Conservation (phyloP, 306 rosid genomes). For the Citrullus amarus region DNA sequence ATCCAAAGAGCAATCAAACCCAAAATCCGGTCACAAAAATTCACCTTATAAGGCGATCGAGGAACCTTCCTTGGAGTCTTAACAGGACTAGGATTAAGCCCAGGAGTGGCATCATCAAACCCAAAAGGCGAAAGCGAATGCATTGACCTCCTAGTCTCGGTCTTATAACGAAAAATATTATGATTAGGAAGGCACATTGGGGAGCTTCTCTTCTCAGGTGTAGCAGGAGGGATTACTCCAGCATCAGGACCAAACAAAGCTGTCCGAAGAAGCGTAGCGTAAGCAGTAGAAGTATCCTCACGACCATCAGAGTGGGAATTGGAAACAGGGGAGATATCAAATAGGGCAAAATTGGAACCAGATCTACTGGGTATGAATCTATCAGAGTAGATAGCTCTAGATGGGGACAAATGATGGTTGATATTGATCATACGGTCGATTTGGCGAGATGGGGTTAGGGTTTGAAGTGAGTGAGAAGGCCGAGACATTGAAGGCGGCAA, state of each 20-base stretch:
- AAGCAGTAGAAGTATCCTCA: slow-evolving; percentile 53
- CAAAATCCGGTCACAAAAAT: neutral
- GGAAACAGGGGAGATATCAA: slow-evolving; percentile 34
- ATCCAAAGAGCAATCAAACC: neutral
- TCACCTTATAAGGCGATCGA: slow-evolving; percentile 88
- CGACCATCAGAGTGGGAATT: slow-evolving; percentile 34
- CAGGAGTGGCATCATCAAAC: slow-evolving; percentile 54
- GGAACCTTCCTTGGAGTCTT: slow-evolving; percentile 88
- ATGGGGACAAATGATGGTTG: slow-evolving; percentile 59
- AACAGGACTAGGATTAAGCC: slow-evolving; percentile 49
- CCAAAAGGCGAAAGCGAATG: slow-evolving; percentile 76
- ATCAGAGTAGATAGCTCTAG: slow-evolving; percentile 82
- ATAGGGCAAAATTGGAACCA: slow-evolving; percentile 61
- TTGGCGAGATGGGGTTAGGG: slow-evolving; percentile 42
- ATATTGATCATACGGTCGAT: slow-evolving; percentile 68
- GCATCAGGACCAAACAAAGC: slow-evolving; percentile 75
- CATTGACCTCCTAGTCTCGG: slow-evolving; percentile 76
- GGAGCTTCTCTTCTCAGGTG: slow-evolving; percentile 52
- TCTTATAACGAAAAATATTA: slow-evolving; percentile 86
- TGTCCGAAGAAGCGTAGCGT: slow-evolving; percentile 55
- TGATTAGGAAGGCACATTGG: slow-evolving; percentile 43
- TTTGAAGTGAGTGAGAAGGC: slow-evolving; percentile 23
- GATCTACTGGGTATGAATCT: slow-evolving; percentile 89
- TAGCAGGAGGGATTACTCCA: slow-evolving; percentile 41
- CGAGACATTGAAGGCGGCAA: slow-evolving; percentile 27